Base-by-base conservation (phyloP, 768 basidiomycete species). In the Chalciporus chontae region DNA sequence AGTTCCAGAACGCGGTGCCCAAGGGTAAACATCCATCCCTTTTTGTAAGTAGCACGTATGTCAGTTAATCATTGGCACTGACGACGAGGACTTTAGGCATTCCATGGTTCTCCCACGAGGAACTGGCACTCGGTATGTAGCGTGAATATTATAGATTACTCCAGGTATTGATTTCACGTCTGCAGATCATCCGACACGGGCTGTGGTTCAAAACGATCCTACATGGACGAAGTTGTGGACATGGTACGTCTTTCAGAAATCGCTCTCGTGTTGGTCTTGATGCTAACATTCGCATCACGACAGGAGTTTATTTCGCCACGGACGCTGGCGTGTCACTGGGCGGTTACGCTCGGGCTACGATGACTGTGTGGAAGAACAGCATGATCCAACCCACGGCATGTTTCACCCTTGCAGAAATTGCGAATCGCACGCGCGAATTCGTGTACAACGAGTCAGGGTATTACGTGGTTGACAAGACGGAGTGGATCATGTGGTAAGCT, bases 51-150 rank as follows among this genome's bases (percentile, higher is more conserved):
- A 31, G 18, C 5, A 40, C 13, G 6, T 43, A 8, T 44, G 18
- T 36, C 21, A 21, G 17, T 17, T 15, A 4, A 13, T 40, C 21
- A 2, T 21, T 13, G n/a, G 48, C 9, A 44, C 37, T 32, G 0
- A n/a, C 15, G 8, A 55, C 18, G 21, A 21, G 5, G 6, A 24
- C 29, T n/a, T 18, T 15, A 84, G 80, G 86, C 81, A 5, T 89
- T 83, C 64, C 86, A 87, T 62, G 85, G 84, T 1, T 84, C 82
- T 3, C 73, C 80, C 1, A 56, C 81, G 23, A 72, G 65, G 51
- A 87, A 87, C 53, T 87, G 84, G 85, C 85, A 87, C 62, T 83
- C 83, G 21, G 84, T 84, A 64, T 26, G 73, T 47, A 23, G 37
- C 27, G 3, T 21, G 38, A 19, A 9, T 2, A 31, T 5, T 9